Base-by-base conservation (phyloP, 371 early-diverging fungal genomes). In the Actinomortierella wolfii region DNA sequence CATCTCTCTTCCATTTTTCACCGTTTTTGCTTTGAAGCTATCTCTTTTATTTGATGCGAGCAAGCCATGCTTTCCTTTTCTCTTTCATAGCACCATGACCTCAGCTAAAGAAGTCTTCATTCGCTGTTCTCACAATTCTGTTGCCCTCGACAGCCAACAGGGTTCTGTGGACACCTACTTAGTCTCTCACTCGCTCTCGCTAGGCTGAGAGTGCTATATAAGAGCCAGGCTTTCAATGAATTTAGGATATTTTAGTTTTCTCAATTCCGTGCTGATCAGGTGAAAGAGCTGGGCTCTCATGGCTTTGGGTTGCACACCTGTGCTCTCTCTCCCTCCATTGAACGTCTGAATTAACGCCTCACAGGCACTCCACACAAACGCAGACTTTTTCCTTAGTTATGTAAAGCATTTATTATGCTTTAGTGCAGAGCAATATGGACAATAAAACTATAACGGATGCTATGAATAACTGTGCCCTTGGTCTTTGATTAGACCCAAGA, bases 391-490 rank as follows among this genome's bases (percentile, higher is more conserved):
- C 34, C 11, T 11, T 34, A 6, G 34, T 34, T 11, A 34, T 34
- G 34, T 6, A 11, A 47, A 23, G 24, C 46, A 51, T 47, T 47
- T 53, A 45, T 51, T 29, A 28, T 39, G 20, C 25, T 50, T 41
- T 50, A 57, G 42, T 21, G 50, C 50, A 25, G n/a, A n/a, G n/a
- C n/a, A 0, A 29, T 40, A 59, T 46, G 47, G 52, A 46, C 45
- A 52, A 59, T 59, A 23, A 42, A 23, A 52, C 59, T 57, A 52
- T 52, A 23, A 23, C 55, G 46, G 50, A 34, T 13, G 45, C 62
- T 62, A 56, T 56, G 17, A 56, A 62, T 62, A 56, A 54, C 40
- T 47, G n/a, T n/a, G n/a, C n/a, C n/a, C 53, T 23, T 28, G 46
- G 23, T 23, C 53, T 24, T 2, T 53, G 1, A 53, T 41, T 45